Evolutionary conservation across 2,329 filamentous ascomycete genomes (phyloP).

Genomic region (Periconia macrospinosa): DNA sequence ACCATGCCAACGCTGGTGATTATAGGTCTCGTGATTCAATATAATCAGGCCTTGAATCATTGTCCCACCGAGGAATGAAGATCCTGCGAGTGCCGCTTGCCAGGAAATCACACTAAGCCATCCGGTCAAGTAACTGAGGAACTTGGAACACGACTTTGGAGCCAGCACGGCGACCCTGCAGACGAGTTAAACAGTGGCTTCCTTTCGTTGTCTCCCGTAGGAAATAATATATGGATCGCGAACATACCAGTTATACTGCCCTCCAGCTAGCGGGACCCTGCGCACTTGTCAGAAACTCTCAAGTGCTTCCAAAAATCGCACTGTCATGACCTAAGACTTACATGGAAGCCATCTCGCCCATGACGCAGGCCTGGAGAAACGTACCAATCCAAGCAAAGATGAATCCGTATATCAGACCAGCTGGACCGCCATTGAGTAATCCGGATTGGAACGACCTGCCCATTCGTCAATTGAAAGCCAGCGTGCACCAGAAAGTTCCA

Average conservation of each 20-base stretch:
- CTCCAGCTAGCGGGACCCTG: constrained; percentile 7
- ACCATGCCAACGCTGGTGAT: constrained; percentile 46
- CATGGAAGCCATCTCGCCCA: constrained; percentile 23
- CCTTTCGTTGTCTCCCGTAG: too few relatives aligned
- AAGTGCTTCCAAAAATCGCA: background rate
- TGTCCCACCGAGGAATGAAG: constrained; percentile 48
- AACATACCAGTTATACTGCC: constrained; percentile 32
- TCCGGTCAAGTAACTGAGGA: constrained; percentile 35
- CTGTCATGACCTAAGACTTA: too few relatives aligned
- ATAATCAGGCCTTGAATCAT: constrained; percentile 42
- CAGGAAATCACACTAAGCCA: constrained; percentile 52
- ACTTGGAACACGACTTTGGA: constrained; percentile 7
- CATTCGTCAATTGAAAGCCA: too few relatives aligned
- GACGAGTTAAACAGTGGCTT: too few relatives aligned
- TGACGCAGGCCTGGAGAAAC: background rate
- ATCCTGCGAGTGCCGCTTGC: constrained; percentile 51
- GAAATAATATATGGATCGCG: too few relatives aligned
- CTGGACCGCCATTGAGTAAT: constrained; percentile 13
- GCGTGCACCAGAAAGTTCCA: too few relatives aligned
- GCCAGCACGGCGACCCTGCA: constrained; percentile 43
- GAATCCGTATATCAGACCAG: constrained; percentile 12
- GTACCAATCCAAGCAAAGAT: constrained; percentile 7
- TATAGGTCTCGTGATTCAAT: constrained; percentile 46
- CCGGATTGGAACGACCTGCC: background rate
- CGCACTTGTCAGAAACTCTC: background rate